Base-by-base conservation (phyloP, 306 rosid species). In the Cotoneaster glaucophyllus region DNA sequence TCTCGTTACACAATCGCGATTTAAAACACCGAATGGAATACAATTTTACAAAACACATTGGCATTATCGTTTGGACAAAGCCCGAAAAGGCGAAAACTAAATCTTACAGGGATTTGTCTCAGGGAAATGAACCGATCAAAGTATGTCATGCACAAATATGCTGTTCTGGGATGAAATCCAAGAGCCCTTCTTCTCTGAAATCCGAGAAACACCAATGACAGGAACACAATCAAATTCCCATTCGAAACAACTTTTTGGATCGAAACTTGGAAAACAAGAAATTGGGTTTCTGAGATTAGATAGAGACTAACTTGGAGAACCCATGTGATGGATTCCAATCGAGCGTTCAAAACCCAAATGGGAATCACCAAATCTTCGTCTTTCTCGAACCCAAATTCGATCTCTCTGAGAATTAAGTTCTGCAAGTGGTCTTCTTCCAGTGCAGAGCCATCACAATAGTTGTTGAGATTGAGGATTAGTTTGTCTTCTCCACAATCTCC, bases 121-220 rank as follows among this genome's bases (percentile, higher is more conserved):
- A 64, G 78, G 6, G 83, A 86, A 75, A 93, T 89, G 82, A 89
- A 89, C n/a, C 85, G 90, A 89, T 93, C 98, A 65, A 92, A 86
- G 85, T 88, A 95, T 39, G 89, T 82, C 64, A 92, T 82, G 21
- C 96, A 90, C 75, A 95, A 71, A 84, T 92, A 95, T 73, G 93
- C 95, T 12, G 98, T 95, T 78, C 86, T 89, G 76, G 83, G 78
- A 74, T 84, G 83, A 73, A 92, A 95, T 82, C 93, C 96, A 62
- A 88, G 82, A 79, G 75, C 80, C 71, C 84, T 85, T 79, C 89
- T 86, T 19, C 84, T 89, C 97, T 95, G 85, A 68, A 54, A 71
- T 74, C 50, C 39, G 29, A 28, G 54, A 73, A 65, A 6, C 41
- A 52, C 66, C 52, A n/a, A 6, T 28, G 54, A 77, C 69, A 41